phyloP scores from a whole-genome alignment of 768 basidiomycete genomes.

The Amyloporia xantha region DNA sequence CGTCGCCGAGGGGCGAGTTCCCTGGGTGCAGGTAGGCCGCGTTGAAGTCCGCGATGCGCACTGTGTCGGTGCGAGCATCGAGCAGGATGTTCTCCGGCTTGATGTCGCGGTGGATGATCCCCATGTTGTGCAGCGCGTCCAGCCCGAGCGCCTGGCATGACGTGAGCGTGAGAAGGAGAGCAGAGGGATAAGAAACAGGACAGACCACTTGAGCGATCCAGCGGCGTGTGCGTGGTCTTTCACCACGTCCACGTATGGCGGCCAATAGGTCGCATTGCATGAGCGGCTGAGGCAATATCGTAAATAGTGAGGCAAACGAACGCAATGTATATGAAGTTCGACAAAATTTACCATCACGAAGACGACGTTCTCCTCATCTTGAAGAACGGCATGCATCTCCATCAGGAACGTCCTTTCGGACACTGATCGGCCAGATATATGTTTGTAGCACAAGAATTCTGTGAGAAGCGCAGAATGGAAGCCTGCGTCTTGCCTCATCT shows the following conservation, averaged over 20 bases:
- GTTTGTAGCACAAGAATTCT: constrained; percentile 20
- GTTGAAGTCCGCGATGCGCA: constrained; percentile 23
- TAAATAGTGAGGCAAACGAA: neutral
- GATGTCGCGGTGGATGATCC: constrained; percentile 53
- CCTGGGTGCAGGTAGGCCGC: constrained; percentile 15
- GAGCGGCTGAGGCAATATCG: constrained; percentile 8
- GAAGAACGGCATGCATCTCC: constrained; percentile 21
- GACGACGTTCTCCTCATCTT: constrained; percentile 16
- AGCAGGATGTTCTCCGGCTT: constrained; percentile 55
- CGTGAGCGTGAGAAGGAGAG: neutral
- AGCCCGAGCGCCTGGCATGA: constrained; percentile 21
- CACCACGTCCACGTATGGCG: constrained; percentile 6
- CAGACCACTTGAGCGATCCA: constrained; percentile 25
- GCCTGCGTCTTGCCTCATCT: neutral
- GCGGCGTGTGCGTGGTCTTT: constrained; percentile 9
- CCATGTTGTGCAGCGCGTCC: constrained; percentile 39
- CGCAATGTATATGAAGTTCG: neutral
- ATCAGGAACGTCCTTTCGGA: constrained; percentile 17
- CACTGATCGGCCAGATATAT: constrained; percentile 11
- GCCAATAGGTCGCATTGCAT: constrained; percentile 15
- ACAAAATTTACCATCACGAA: constrained; percentile 20
- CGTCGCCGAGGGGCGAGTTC: constrained; percentile 11
- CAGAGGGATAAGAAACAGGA: neutral
- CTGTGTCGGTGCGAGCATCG: constrained; percentile 12
- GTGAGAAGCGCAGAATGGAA: constrained; percentile 7